Percentiles rank a stretch among this genome's conserved stretches.
These are phyloP conservation scores for Tolypocladium inflatum DNA, from an alignment of 2,329 filamentous ascomycete genomes.

Conservation along the genomic window DNA sequence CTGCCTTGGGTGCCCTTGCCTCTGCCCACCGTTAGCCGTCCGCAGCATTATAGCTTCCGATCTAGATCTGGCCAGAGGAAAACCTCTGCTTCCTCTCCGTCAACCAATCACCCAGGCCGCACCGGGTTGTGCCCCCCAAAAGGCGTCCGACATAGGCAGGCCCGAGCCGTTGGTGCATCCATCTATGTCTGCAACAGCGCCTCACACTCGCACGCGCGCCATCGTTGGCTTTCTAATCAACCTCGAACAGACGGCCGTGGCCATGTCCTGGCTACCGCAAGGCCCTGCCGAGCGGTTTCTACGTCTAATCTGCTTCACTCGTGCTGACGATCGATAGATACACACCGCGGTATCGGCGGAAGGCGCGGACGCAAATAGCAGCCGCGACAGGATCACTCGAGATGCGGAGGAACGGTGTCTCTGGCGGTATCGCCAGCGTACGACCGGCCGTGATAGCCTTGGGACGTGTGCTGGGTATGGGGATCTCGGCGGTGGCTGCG, in stretches of 20 bases:
- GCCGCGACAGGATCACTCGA: neutral
- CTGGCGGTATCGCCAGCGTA: conserved; percentile 26
- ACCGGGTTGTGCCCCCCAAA: neutral
- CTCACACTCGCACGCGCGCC: neutral
- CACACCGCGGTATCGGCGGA: neutral
- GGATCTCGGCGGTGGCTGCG: conserved; percentile 38
- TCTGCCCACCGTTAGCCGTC: too few species aligned
- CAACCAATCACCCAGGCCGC: neutral
- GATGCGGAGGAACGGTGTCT: conserved; percentile 16
- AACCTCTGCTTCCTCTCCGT: neutral
- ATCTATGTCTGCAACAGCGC: neutral
- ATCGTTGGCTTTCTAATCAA: neutral
- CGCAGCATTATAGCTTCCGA: too few species aligned
- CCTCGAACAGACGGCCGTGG: neutral
- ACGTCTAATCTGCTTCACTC: neutral
- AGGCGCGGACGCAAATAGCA: too few species aligned
- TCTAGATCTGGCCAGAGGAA: too few species aligned
- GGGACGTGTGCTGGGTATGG: conserved; percentile 38
- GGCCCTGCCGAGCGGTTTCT: too few species aligned
- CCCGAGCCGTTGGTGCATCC: neutral
- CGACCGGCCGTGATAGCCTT: conserved; percentile 42
- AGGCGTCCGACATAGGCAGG: neutral
- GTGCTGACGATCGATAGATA: neutral
- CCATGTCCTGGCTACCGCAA: too few species aligned
- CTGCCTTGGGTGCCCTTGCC: too few species aligned